Evolutionary conservation across 176 grass and related monocot genomes (phyloP), one percentile per base, ranked within the genome.

Genomic region (Hordeum vulgare): DNA sequence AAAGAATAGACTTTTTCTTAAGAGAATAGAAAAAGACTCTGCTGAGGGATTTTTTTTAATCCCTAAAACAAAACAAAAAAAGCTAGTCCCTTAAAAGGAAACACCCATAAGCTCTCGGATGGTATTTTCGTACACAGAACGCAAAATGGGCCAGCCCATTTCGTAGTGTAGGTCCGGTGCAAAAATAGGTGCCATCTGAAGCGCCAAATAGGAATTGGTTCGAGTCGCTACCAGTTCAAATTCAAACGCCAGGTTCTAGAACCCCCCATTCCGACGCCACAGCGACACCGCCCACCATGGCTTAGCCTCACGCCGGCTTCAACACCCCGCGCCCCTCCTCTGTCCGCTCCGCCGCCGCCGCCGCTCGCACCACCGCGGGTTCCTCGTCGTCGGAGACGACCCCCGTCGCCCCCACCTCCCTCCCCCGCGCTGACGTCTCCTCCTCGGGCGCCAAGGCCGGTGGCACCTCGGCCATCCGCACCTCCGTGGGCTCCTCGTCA

Each of bases 281-380:
- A 51, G 47, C 47, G 47, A 15, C 15, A 69, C 35, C 3, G 80
- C 86, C 45, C 49, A 51, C 18, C 87, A 89, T 89, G 87, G 77
- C 78, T 11, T 81, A 85, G 74, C 53, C 54, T 27, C 76, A 71
- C 31, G 25, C 51, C 28, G 82, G 39, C 61, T 5, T 20, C 75
- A 21, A 0, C 7, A 6, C 21, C 53, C 56, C 66, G 84, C 42
- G 71, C 42, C 15, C 71, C 9, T 20, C 45, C 45, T 75, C 72
- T 27, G 3, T 1, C 24, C 72, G 42, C 45, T 49, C 45, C 70
- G 37, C 40, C 41, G 41, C 40, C 71, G 20, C 67, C 21, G 11
- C 67, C 12, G 40, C 41, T 44, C n/a, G 69, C 12, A 47, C 13
- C 9, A 69, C 35, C 35, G 35, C 9, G 34, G 66, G 34, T 21